Evolutionary conservation across 1,284 basidiomycete species (phyloP).

Genomic region (Paramarasmius palmivorus): DNA sequence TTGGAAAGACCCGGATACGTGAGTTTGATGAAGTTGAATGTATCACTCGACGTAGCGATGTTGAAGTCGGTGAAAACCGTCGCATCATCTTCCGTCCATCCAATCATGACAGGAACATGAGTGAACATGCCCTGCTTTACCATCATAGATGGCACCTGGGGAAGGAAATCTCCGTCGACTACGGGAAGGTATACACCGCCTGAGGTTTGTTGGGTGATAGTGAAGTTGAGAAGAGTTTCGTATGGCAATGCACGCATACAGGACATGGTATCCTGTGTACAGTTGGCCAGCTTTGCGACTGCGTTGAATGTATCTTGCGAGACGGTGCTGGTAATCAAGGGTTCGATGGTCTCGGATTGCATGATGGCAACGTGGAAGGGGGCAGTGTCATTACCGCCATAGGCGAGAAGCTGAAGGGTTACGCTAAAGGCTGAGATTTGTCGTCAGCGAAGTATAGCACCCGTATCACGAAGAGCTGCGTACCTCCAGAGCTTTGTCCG

Average conservation of each 20-base stretch:
- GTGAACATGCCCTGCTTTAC: background rate
- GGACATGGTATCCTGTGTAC: background rate
- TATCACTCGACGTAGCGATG: background rate
- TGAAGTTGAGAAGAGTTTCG: background rate
- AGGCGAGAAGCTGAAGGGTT: slow-evolving; percentile 3
- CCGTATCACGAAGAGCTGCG: too few relatives aligned
- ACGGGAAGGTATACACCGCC: background rate
- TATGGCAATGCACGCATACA: slow-evolving; percentile 3
- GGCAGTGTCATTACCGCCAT: background rate
- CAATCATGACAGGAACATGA: slow-evolving; percentile 1
- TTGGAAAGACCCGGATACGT: background rate
- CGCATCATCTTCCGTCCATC: slow-evolving; percentile 6
- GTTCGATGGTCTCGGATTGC: background rate
- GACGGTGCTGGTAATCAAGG: background rate
- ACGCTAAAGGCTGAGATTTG: background rate
- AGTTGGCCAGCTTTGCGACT: background rate
- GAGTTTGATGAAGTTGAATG: background rate
- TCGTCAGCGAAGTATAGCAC: background rate
- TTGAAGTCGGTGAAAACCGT: background rate
- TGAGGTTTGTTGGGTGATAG: background rate
- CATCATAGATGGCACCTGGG: background rate
- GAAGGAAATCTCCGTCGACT: slow-evolving; percentile 3
- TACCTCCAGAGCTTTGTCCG: slow-evolving; percentile 1
- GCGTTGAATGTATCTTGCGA: slow-evolving; percentile 1
- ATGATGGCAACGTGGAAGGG: slow-evolving; percentile 4